A percentile compares a stretch with the other conserved stretches of the same genome.
phyloP scores from a whole-genome alignment of 345 rosid species.

The Psidium guajava region DNA sequence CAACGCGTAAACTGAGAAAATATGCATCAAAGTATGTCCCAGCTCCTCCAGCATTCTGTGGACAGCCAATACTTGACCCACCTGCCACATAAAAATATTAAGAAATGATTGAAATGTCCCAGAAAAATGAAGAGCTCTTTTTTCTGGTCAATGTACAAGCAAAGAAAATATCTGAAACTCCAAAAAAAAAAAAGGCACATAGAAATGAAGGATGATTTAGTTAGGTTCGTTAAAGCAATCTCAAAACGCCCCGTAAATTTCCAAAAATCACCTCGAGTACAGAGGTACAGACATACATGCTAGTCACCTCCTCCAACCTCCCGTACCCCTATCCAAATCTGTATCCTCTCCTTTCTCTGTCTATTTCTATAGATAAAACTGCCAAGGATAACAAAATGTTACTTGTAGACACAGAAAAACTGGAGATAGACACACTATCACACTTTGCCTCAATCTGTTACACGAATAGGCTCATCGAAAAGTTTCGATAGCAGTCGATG shows the following conservation, averaged over 20 bases:
- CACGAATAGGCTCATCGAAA: background rate
- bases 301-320: background rate
- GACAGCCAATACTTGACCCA: slow-evolving; percentile 79
- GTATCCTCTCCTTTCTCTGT: background rate
- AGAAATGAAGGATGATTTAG: background rate
- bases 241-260: background rate
- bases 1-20: slow-evolving; percentile 73
- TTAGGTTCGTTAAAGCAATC: background rate
- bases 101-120: background rate
- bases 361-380: background rate
- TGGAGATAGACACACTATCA: background rate
- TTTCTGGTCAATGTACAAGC: background rate
- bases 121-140: background rate
- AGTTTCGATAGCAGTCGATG: background rate
- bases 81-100: slow-evolving; percentile 35
- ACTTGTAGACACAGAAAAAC: background rate
- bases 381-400: background rate
- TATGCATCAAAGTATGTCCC: slow-evolving; percentile 90
- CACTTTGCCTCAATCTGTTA: background rate
- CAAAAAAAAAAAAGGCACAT: background rate
- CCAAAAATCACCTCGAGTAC: background rate
- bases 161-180: background rate
- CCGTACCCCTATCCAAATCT: background rate
- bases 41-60: slow-evolving; percentile 91
- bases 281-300: background rate